These are phyloP conservation scores for Tritrichomonas musculus DNA, from an alignment of 208 protist genomes.

Conservation along the genomic window DNA sequence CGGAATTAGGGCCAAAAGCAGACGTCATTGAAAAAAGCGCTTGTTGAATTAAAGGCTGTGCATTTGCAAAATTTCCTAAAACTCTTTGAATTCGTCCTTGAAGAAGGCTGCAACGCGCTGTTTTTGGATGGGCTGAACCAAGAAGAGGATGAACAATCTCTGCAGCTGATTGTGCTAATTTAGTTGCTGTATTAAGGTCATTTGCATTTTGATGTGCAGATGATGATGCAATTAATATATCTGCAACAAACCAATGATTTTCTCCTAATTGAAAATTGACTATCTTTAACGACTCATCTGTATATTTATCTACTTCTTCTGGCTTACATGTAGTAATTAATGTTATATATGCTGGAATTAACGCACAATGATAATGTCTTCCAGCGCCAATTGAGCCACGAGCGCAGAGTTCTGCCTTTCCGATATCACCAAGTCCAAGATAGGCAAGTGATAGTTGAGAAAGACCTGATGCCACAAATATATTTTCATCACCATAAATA, in stretches of 20 bases:
- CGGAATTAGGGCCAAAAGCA: neutral
- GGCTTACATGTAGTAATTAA: neutral
- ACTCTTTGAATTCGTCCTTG: neutral
- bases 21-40: neutral
- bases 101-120: neutral
- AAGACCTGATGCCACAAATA: neutral
- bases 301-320: neutral
- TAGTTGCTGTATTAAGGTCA: neutral
- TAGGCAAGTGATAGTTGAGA: neutral
- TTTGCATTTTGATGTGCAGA: neutral
- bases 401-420: neutral
- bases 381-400: neutral
- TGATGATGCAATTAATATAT: neutral
- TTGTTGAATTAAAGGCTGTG: neutral
- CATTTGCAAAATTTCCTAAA: neutral
- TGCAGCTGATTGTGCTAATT: neutral
- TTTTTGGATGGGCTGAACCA: neutral
- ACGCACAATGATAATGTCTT: neutral
- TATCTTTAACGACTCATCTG: neutral
- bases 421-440: neutral
- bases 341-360: neutral
- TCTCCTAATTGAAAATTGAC: neutral
- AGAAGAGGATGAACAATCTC: neutral
- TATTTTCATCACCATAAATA: constrained; percentile 22
- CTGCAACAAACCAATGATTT: neutral